These are phyloP conservation scores for Mariannaea sp. DNA, from an alignment of 2,329 filamentous ascomycete genomes.

Conservation along the genomic window DNA sequence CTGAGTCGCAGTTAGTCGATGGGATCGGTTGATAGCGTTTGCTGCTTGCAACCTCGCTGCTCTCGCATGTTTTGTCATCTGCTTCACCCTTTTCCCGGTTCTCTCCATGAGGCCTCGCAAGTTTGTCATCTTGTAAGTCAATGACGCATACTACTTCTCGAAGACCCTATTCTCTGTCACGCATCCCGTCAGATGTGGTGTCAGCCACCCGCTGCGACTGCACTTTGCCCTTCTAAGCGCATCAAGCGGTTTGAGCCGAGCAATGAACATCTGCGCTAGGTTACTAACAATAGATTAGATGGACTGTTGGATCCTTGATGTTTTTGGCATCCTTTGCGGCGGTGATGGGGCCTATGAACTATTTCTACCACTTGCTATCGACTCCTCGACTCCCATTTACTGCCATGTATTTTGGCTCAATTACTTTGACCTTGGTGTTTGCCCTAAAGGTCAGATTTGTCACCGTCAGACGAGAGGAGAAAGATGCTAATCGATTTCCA, in stretches of 20 bases:
- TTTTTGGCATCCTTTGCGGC: slow-evolving; percentile 93
- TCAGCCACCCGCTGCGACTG: slow-evolving; percentile 21
- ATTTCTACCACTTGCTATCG: slow-evolving; percentile 83
- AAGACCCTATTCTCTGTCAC: slow-evolving; percentile 23
- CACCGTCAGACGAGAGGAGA: not conserved
- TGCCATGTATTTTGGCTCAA: slow-evolving; percentile 91
- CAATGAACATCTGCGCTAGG: slow-evolving; percentile 18
- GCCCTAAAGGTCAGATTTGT: slow-evolving; percentile 78
- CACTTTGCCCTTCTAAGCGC: slow-evolving; percentile 24
- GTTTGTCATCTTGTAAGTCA: slow-evolving; percentile 94
- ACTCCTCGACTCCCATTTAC: slow-evolving; percentile 88
- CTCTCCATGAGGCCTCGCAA: slow-evolving; percentile 83
- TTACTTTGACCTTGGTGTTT: slow-evolving; percentile 88
- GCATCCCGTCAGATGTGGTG: slow-evolving; percentile 15
- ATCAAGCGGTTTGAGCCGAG: slow-evolving; percentile 21
- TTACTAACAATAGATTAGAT: slow-evolving; percentile 61
- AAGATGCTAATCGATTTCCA: slow-evolving; percentile 22
- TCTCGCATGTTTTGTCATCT: slow-evolving; percentile 88
- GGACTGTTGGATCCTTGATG: slow-evolving; percentile 88
- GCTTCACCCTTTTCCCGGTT: slow-evolving; percentile 87
- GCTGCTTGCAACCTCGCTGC: slow-evolving; percentile 88
- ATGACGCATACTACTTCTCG: slow-evolving; percentile 17
- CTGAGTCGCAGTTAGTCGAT: slow-evolving; percentile 78
- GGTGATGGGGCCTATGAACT: slow-evolving; percentile 87
- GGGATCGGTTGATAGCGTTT: slow-evolving; percentile 94